Evolutionary conservation across 1,139 yeast genomes (phyloP), one percentile per base, ranked within the genome.

Genomic region (Debaryomycetaceae sp.): DNA sequence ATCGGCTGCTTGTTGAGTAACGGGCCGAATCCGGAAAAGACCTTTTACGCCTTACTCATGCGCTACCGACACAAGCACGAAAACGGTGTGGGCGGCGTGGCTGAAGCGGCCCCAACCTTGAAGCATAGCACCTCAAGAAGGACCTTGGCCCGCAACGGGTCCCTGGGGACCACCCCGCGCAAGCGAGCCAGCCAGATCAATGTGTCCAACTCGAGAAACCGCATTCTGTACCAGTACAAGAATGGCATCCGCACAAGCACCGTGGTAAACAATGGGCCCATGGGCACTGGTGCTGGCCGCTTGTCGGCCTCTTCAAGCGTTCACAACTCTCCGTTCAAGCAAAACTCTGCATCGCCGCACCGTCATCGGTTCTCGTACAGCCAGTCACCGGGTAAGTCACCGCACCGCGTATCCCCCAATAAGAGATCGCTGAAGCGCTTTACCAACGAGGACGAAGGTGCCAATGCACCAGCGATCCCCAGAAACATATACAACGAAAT

Each of bases 21-120:
- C 23, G 84, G 81, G 18, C 67, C 77, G 16, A 79, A 77, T 42
- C 74, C 86, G 3, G 91, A 83, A 52, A 83, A 82, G 57, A 80
- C 85, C 25, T 78, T 83, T 46, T 83, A 83, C 46, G 83, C 84
- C 12, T 61, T 82, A 35, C 61, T 83, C 32, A 54, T 71, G 48
- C 65, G 76, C 42, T 75, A 75, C 48, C 65, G 75, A 44, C 69
- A 67, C 38, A 64, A 63, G 31, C 77, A 71, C 44, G 67, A 58
- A 29, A n/a, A n/a, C n/a, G 29, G 22, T 18, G 19, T 25, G 28
- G n/a, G 34, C 46, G 10, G 56, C 51, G 19, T 46, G 41, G 22
- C 20, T 20, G 32, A 46, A 38, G 24, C 39, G 42, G 12, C 40
- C 29, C 35, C 32, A 36, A 29, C 34, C 42, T 24, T 23, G 29